These are phyloP conservation scores for Primulina huaijiensis DNA, from an alignment of 257 asterid genomes.

Conservation along the genomic window DNA sequence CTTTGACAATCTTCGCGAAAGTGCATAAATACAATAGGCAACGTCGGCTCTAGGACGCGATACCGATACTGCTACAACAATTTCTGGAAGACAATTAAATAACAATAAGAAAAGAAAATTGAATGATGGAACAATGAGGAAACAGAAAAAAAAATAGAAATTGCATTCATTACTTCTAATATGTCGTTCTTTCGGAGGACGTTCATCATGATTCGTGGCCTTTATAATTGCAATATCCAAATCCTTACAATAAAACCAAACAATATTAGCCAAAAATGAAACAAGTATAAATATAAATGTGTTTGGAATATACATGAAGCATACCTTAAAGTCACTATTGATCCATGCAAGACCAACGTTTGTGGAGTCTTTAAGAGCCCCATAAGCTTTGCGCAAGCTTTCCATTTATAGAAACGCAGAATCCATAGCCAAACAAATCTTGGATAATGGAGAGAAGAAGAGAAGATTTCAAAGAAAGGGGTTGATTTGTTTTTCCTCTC, in stretches of 20 bases:
- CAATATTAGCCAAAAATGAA: conserved; percentile 1
- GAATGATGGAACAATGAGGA: no score
- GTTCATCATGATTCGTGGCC: conserved; percentile 82
- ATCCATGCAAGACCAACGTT: conserved; percentile 89
- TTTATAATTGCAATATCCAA: conserved; percentile 89
- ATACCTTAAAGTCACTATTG: conserved; percentile 89
- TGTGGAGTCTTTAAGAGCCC: conserved; percentile 93
- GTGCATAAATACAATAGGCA: conserved; percentile 84
- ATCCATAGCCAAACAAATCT: no score
- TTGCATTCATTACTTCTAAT: conserved; percentile 49
- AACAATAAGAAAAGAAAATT: neutral
- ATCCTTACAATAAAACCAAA: conserved; percentile 42
- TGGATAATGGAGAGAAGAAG: conserved; percentile 13
- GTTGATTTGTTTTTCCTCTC: conserved; percentile 37
- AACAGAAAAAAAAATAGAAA: no score
- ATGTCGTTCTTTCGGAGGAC: conserved; percentile 86
- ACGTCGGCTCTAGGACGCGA: conserved; percentile 82
- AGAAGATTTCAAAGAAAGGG: conserved; percentile 32
- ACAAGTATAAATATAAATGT: neutral
- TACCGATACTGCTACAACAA: conserved; percentile 53
- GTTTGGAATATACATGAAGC: neutral
- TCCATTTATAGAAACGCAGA: conserved; percentile 40
- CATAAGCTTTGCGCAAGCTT: conserved; percentile 86
- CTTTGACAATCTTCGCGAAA: conserved; percentile 68
- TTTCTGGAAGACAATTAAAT: conserved; percentile 37